These are phyloP conservation scores for Dittrichia graveolens DNA, from an alignment of 129 eudicot species.

Conservation along the genomic window DNA sequence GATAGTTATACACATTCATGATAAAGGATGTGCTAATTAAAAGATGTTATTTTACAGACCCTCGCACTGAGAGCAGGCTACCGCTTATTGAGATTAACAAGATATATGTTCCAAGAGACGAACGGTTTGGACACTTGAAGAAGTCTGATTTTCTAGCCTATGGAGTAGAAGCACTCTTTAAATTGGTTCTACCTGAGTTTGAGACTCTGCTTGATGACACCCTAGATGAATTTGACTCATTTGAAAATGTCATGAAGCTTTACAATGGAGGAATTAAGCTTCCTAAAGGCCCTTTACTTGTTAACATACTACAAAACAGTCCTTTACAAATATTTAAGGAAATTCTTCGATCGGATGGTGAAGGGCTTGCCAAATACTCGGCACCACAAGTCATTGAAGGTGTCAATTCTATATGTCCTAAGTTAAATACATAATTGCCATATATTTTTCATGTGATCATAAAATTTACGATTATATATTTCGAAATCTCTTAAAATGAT, in stretches of 20 bases:
- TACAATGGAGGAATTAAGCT: slow-evolving; percentile 52
- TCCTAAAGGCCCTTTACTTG: slow-evolving; percentile 32
- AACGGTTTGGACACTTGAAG: slow-evolving; percentile 53
- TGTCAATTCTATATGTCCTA: background rate
- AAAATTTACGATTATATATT: background rate
- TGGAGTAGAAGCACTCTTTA: slow-evolving; percentile 47
- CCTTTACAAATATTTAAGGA: slow-evolving; percentile 43
- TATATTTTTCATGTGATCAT: too few relatives aligned
- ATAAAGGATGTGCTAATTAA: background rate
- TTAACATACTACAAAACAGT: slow-evolving; percentile 21
- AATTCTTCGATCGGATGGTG: slow-evolving; percentile 46
- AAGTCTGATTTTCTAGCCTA: slow-evolving; percentile 50
- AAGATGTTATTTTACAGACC: slow-evolving; percentile 40
- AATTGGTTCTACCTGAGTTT: slow-evolving; percentile 40
- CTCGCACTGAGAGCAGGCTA: slow-evolving; percentile 49
- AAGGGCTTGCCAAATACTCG: slow-evolving; percentile 44
- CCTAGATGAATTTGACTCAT: slow-evolving; percentile 40
- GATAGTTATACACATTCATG: background rate
- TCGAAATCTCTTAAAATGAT: background rate
- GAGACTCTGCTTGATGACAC: slow-evolving; percentile 44
- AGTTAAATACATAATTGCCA: too few relatives aligned
- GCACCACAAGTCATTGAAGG: slow-evolving; percentile 53
- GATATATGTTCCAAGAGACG: slow-evolving; percentile 65
- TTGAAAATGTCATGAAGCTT: slow-evolving; percentile 43
- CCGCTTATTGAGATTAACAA: slow-evolving; percentile 30